Base-by-base conservation (phyloP, 176 grass and related monocot species). In the Oryza officinalis region DNA sequence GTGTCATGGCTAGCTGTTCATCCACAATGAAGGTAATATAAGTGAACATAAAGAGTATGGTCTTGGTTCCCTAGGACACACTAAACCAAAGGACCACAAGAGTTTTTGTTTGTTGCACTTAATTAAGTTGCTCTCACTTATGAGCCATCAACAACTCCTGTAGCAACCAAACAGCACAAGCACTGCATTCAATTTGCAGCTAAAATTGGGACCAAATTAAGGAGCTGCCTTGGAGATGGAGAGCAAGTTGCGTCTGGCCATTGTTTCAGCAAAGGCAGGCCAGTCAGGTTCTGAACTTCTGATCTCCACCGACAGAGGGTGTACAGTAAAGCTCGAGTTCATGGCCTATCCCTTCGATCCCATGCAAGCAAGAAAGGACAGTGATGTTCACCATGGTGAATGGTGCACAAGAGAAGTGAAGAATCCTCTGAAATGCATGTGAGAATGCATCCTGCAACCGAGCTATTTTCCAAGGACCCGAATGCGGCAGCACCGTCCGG, bases 281-380 rank as follows among this genome's bases (percentile, higher is more conserved):
- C 27, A 28, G 73, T 77, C 31, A 63, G 38, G 47, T 50, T 71
- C 28, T 54, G 43, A 71, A 15, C 47, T 50, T 71, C 28, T 54
- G 43, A 71, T 22, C 47, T 41, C 63, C 87, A 84, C 76, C 47
- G 64, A 89, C 37, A 38, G 37, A 38, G 37, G 6, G 37, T 6
- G 33, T 35, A 35, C 33, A 35, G 33, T 35, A 35, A 35, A 35
- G 33, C 33, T 35, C 33, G 33, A 35, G 5, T 35, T 35, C 33
- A 35, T 35, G 33, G 33, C 33, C 33, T 35, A 35, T 35, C 33
- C 33, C 33, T 35, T 35, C 33, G 4, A 35, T 35, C n/a, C 86
- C 54, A 79, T 67, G 63, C 69, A 83, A 86, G 71, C 73, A 83
- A 83, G 68, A 60, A 49, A 74, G 75, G 69, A 83, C 84, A 87